Percentiles rank a stretch among this genome's conserved stretches.
Conservation (phyloP, 2,329 filamentous ascomycete genomes). For the Mycocentrospora acerina region DNA sequence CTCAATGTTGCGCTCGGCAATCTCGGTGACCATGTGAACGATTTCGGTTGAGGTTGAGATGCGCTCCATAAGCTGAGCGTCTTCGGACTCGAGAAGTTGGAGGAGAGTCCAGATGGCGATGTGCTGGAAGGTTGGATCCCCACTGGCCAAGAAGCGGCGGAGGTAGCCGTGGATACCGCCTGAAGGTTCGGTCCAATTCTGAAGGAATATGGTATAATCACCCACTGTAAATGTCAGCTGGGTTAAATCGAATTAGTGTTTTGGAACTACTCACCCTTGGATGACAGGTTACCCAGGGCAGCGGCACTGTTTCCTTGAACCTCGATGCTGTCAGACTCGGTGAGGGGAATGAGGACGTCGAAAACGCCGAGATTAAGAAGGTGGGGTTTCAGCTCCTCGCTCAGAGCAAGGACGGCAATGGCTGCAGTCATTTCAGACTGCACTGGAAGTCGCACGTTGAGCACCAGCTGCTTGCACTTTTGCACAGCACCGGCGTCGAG, state of each 20-base stretch:
- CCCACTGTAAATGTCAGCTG: constrained; percentile 64
- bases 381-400: constrained; percentile 91
- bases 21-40: constrained; percentile 86
- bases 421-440: constrained; percentile 99
- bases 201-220: constrained; percentile 93
- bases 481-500: constrained; percentile 94
- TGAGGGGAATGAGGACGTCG: constrained; percentile 92
- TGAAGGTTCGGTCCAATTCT: constrained; percentile 88
- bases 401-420: constrained; percentile 91
- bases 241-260: not conserved
- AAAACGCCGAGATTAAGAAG: constrained; percentile 91
- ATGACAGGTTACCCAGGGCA: constrained; percentile 91
- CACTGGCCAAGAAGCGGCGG: constrained; percentile 86
- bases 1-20: constrained; percentile 85
- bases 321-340: constrained; percentile 92
- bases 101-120: constrained; percentile 98
- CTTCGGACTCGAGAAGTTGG: constrained; percentile 92
- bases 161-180: constrained; percentile 96
- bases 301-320: constrained; percentile 98
- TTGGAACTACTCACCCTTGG: constrained; percentile 72
- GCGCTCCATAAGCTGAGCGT: constrained; percentile 80
- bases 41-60: constrained; percentile 91
- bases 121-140: constrained; percentile 96
- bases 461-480: constrained; percentile 95
- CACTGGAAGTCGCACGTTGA: constrained; percentile 89